Base-by-base conservation (phyloP, 2,329 filamentous ascomycete species). In the Dactylellina sp. region DNA sequence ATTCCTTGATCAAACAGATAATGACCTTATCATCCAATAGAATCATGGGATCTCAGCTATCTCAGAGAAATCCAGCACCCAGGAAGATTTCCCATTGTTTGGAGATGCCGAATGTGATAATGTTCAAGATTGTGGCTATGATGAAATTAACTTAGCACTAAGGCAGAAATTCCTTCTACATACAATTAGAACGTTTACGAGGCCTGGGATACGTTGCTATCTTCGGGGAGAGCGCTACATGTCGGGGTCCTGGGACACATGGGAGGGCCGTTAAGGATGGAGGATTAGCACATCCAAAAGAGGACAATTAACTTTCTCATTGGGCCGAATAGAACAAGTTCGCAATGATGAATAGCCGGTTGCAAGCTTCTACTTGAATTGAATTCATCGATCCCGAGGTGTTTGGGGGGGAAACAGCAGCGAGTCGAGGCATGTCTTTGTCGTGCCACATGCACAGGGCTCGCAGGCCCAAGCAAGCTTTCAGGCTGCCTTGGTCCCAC, bases 11-110 rank as follows among this genome's bases (percentile, higher is more conserved):
- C 46, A 56, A 53, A 18, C 11, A 71, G 59, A 72, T 64, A 64
- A 65, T 52, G 57, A 28, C 28, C 7, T 44, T 65, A 72, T 72
- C 68, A 28, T 25, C 68, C 68, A 72, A 72, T 72, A 55, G 28
- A 7, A 52, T 55, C 25, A 9, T 24, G 40, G 68, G 53, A 65
- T 55, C 53, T 53, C 24, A 61, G 18, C 14, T 20, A 22, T 40
- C 22, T 24, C 25, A 72, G 50, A 18, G 28, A n/a, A 22, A 46
- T 55, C 37, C 39, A 7, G 53, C 40, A 28, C 24, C 52, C 53
- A 44, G 32, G 44, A 28, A 37, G 18, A 32, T 44, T 57, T 18
- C 1, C n/a, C 11, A 32, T 53, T 60, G 60, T 55, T 32, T 60
- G 68, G 68, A 44, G 60, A 74, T 56, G 61, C 70, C 61, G 70